Conservation (phyloP, 352 stramenopile species). For the Globisporangium barbulae region DNA sequence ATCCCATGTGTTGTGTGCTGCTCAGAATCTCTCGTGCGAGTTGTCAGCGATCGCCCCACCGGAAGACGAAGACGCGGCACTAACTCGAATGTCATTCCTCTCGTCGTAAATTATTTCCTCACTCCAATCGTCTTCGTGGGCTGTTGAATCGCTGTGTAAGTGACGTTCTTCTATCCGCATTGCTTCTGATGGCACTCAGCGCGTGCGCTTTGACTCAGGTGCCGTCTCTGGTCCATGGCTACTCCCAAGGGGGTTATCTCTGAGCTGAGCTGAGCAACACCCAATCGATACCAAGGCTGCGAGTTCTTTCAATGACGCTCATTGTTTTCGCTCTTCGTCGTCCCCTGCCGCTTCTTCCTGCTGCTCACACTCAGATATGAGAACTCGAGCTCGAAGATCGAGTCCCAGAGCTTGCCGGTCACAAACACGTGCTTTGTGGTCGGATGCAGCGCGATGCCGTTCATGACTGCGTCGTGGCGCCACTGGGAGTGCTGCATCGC, state of each 20-base stretch:
- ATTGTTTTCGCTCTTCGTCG: conserved; percentile 1
- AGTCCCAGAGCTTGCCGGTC: conserved; percentile 84
- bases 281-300: background rate
- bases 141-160: background rate
- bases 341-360: conserved; percentile 4
- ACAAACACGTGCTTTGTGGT: conserved; percentile 58
- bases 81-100: conserved; percentile 20
- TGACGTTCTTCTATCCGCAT: background rate
- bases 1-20: conserved; percentile 1
- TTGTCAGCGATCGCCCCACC: conserved; percentile 18
- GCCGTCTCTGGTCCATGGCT: background rate
- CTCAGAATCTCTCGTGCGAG: conserved; percentile 23
- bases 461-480: conserved; percentile 79
- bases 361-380: conserved; percentile 35
- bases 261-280: background rate
- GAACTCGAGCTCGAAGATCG: conserved; percentile 78
- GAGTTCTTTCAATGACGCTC: background rate
- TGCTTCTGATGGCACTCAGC: background rate
- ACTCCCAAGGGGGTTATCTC: background rate
- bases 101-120: conserved; percentile 13
- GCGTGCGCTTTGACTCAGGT: background rate
- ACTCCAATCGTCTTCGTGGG: background rate
- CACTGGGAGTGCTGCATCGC: conserved; percentile 40
- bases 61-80: conserved; percentile 18
- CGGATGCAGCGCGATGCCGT: conserved; percentile 84